Percentiles rank a stretch among this genome's conserved stretches.
These are phyloP conservation scores for Hericium rajendrae DNA, from an alignment of 768 basidiomycete species.

Conservation along the genomic window DNA sequence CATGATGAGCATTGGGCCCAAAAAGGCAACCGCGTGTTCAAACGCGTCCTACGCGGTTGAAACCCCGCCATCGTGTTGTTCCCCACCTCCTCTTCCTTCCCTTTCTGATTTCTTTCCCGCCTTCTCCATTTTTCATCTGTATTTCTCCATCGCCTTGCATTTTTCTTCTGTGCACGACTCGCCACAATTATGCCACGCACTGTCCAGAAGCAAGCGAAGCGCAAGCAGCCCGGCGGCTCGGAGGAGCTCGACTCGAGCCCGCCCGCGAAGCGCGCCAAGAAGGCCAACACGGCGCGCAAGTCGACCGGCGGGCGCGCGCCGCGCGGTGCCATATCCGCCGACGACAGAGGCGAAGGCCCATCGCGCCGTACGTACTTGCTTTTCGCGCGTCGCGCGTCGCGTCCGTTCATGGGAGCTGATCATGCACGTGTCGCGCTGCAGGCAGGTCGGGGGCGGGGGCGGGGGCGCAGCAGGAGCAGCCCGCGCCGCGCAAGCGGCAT, in stretches of 20 bases:
- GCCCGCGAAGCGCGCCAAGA: slow-evolving; percentile 33
- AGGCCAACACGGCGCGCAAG: slow-evolving; percentile 65
- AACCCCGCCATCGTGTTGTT: not conserved
- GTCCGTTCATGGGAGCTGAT: not conserved
- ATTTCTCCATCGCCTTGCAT: not conserved
- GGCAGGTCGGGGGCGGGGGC: slow-evolving; percentile 13
- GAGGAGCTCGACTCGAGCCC: slow-evolving; percentile 31
- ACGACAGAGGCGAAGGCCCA: not conserved
- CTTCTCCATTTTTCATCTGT: not conserved
- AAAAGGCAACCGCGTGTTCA: not conserved
- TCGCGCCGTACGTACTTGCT: not conserved
- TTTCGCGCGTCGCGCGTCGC: not conserved
- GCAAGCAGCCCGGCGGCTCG: slow-evolving; percentile 13
- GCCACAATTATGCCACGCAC: slow-evolving; percentile 54
- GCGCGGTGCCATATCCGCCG: not conserved
- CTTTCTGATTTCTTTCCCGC: not conserved
- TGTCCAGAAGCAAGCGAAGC: slow-evolving; percentile 50
- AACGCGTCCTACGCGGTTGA: slow-evolving; percentile 9
- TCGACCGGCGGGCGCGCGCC: slow-evolving; percentile 49
- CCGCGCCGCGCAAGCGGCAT: slow-evolving; percentile 24
- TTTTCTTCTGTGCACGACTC: not conserved
- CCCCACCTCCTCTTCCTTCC: not conserved
- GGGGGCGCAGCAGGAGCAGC: slow-evolving; percentile 19
- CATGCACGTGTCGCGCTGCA: not conserved
- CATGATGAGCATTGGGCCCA: not conserved